Base-by-base conservation (phyloP, 1,139 yeast genomes). In the Sugiyamaella xylanicola region DNA sequence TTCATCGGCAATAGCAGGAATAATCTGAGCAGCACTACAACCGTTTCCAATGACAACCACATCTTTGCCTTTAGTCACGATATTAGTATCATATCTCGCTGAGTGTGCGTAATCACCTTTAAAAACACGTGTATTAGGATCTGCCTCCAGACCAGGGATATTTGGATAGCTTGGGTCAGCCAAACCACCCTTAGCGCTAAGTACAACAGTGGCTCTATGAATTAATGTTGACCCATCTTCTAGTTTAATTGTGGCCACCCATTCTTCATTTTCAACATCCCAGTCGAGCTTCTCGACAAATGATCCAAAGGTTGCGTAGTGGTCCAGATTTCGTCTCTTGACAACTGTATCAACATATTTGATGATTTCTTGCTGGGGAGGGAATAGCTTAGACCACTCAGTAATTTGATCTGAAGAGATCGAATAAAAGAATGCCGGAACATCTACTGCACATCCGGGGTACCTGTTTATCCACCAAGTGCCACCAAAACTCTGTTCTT, bases 401-500 rank as follows among this genome's bases (percentile, higher is more conserved):
- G 65, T 67, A 41, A 66, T 65, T 15, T 63, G 69, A 16, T 61
- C 63, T 44, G 64, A 63, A 3, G 69, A 61, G 42, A 61, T 59
- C 45, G 65, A 64, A 59, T 67, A 67, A 16, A 62, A 63, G 51
- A 65, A 67, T 2, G 69, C 59, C 8, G 64, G 65, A 11, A 64
- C 59, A 54, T 67, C 69, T 25, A 68, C 65, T 13, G 65, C 66
- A 35, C 63, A 66, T 21, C 68, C 83, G 1, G 83, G 83, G 59
- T 79, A 79, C 2, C 79, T 74, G 61, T 79, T 79, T 27, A 80
- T 77, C 64, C 72, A 77, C 83, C 83, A 79, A 39, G 82, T 78
- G 5, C 83, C 83, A 16, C 83, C 83, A 59, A 77, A 73, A 13
- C 52, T 55, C 8, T 13, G 44, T 9, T 50, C 37, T 8, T 50